Evolutionary conservation across 1,139 yeast species (phyloP).

Genomic region (Blastobotrys elegans): DNA sequence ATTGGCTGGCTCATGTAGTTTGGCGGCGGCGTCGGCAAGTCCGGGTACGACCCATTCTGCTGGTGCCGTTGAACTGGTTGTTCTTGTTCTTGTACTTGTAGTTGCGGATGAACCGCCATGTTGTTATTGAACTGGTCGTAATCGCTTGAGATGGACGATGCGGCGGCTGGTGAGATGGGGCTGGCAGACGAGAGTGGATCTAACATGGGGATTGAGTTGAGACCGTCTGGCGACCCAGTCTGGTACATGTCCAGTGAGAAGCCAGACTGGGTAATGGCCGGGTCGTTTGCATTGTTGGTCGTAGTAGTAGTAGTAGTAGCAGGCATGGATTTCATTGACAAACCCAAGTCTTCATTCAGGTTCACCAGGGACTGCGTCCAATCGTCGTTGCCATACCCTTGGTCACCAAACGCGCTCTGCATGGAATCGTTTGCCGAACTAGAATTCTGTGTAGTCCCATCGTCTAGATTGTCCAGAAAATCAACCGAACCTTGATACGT

Average conservation of each 20-base stretch:
- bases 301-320: not conserved
- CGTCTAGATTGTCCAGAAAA: slow-evolving; percentile 9
- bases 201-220: not conserved
- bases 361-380: slow-evolving; percentile 6
- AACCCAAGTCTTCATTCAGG: slow-evolving; percentile 4
- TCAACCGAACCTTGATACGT: slow-evolving; percentile 7
- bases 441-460: not conserved
- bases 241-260: slow-evolving; percentile 7
- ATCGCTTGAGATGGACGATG: slow-evolving; percentile 2
- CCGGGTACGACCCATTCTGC: slow-evolving; percentile 1
- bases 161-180: slow-evolving; percentile 4
- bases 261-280: not conserved
- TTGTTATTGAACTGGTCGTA: not conserved
- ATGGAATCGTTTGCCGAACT: not conserved
- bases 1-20: slow-evolving; percentile 5
- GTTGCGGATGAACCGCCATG: not conserved
- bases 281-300: not conserved
- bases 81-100: not conserved
- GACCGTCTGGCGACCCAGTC: not conserved
- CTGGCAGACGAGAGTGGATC: slow-evolving; percentile 1
- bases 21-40: slow-evolving; percentile 13
- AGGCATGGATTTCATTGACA: not conserved
- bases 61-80: not conserved
- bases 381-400: slow-evolving; percentile 1
- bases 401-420: not conserved